Evolutionary conservation across 1,139 yeast genomes (phyloP).

Genomic region (Scheffersomyces titani): DNA sequence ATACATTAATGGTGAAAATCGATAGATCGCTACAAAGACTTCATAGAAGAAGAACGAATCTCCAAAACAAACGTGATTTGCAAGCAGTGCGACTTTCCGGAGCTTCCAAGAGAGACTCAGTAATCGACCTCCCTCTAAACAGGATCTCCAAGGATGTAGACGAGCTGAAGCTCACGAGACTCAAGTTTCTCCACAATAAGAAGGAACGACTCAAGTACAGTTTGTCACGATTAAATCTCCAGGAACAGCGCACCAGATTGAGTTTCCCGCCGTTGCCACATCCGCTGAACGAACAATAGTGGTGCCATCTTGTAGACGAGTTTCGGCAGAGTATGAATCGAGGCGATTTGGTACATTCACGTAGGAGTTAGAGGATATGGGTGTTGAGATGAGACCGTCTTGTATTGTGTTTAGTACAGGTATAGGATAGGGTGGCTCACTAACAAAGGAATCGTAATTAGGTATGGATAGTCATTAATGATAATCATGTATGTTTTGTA

Average conservation of each 20-base stretch:
- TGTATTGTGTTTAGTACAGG: not conserved
- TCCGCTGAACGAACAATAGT: not conserved
- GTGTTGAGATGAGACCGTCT: not conserved
- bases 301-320: not conserved
- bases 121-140: slow-evolving; percentile 6
- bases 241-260: slow-evolving; percentile 11
- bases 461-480: not conserved
- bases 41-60: slow-evolving; percentile 23
- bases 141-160: slow-evolving; percentile 10
- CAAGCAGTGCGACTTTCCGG: slow-evolving; percentile 34
- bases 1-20: slow-evolving; percentile 11
- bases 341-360: not conserved
- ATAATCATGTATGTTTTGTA: not conserved
- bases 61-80: slow-evolving; percentile 33
- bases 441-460: not conserved
- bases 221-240: slow-evolving; percentile 20
- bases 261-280: slow-evolving; percentile 7
- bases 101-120: slow-evolving; percentile 13
- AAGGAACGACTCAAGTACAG: slow-evolving; percentile 40
- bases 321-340: not conserved
- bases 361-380: not conserved
- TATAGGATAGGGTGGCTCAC: not conserved
- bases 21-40: slow-evolving; percentile 18
- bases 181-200: slow-evolving; percentile 36
- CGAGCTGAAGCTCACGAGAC: slow-evolving; percentile 29